Evolutionary conservation across 2,329 filamentous ascomycete genomes (phyloP).

Genomic region (Colletotrichum falcatum): DNA sequence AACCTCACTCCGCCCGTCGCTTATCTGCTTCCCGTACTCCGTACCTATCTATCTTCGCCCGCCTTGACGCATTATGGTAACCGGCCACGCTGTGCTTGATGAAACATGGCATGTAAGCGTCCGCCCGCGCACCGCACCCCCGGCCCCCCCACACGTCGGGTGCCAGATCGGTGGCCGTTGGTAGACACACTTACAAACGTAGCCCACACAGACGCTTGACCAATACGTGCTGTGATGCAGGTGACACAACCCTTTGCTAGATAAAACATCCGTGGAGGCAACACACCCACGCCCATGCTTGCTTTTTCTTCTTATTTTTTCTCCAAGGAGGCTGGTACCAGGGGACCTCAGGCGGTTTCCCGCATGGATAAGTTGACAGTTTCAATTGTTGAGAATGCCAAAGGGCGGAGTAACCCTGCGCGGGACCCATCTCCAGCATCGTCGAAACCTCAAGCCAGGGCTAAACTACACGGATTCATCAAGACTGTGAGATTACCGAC

Average conservation of each 20-base stretch:
- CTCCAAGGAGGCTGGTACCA: not conserved
- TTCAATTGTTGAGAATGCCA: slow-evolving; percentile 24
- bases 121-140: no score
- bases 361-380: slow-evolving; percentile 42
- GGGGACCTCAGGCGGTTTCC: slow-evolving; percentile 17
- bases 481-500: not conserved
- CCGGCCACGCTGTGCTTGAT: not conserved
- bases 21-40: not conserved
- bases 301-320: not conserved
- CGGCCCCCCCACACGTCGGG: not conserved
- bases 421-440: slow-evolving; percentile 11
- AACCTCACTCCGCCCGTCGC: not conserved
- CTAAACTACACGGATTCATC: not conserved
- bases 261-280: not conserved
- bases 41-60: not conserved
- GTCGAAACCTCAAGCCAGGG: not conserved
- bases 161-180: not conserved
- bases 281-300: not conserved
- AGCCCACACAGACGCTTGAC: not conserved
- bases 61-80: not conserved
- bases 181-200: slow-evolving; percentile 1
- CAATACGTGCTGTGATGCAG: slow-evolving; percentile 7
- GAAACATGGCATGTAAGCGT: not conserved
- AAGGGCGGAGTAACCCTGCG: slow-evolving; percentile 20
- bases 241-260: slow-evolving; percentile 4